Conservation (phyloP, 2,329 filamentous ascomycete species). For the Apiospora saccharicola region DNA sequence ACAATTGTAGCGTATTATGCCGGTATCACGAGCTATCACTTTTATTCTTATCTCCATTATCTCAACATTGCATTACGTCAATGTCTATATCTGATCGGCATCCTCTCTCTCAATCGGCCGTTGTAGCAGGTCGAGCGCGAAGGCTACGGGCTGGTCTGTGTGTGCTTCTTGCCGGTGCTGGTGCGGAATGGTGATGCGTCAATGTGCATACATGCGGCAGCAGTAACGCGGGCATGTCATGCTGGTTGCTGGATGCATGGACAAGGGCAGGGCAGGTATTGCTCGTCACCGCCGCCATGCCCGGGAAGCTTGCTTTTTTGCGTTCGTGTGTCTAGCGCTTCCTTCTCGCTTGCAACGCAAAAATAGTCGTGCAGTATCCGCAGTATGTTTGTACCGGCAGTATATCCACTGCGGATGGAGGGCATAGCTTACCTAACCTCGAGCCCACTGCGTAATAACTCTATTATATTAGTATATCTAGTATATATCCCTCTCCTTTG, state of each 20-base stretch:
- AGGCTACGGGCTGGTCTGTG: neutral
- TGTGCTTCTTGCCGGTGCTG: neutral
- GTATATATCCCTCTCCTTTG: neutral
- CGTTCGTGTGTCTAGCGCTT: neutral
- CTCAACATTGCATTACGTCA: neutral
- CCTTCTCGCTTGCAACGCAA: neutral
- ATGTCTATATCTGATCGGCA: neutral
- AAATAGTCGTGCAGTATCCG: neutral
- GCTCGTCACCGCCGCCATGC: constrained; percentile 1
- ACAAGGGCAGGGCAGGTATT: neutral
- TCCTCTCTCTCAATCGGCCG: neutral
- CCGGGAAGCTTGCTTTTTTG: neutral
- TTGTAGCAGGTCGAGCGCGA: neutral
- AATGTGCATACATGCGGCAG: neutral
- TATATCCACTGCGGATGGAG: neutral
- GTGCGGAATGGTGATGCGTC: neutral
- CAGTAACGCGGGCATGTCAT: constrained; percentile 2
- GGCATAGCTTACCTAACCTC: constrained; percentile 1
- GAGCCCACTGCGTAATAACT: neutral
- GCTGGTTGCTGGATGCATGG: neutral
- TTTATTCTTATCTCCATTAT: neutral
- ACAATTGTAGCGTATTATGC: neutral
- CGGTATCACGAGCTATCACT: neutral
- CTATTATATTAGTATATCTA: neutral
- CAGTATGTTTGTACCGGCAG: too few relatives aligned